These are phyloP conservation scores for Azolla pinnata DNA, from an alignment of 75 land plant species.

Conservation along the genomic window DNA sequence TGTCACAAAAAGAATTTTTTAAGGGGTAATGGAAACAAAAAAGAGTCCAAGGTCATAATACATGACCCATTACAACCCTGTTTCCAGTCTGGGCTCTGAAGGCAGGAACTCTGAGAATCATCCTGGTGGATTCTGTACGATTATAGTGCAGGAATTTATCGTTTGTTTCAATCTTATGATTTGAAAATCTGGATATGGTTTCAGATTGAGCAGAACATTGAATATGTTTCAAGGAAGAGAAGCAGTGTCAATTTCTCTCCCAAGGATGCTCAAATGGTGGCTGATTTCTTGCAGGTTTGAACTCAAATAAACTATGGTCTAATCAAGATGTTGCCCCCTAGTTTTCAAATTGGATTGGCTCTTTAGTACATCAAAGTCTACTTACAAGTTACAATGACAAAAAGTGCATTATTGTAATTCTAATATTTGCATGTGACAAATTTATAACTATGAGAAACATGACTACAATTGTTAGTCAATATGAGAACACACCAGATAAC, in stretches of 20 bases:
- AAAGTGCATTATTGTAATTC: not conserved
- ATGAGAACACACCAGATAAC: no score
- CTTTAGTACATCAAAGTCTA: no score
- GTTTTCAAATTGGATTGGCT: not conserved
- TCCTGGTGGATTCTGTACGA: not conserved
- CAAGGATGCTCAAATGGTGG: conserved; percentile 55
- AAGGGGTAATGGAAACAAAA: not conserved
- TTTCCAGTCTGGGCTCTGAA: not conserved
- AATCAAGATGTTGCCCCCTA: conserved; percentile 1
- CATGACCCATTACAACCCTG: not conserved
- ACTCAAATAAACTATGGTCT: no score
- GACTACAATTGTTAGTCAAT: no score
- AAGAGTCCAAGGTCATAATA: not conserved
- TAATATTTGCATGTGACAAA: not conserved
- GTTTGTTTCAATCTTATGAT: not conserved
- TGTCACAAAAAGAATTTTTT: not conserved
- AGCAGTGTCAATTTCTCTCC: conserved; percentile 52
- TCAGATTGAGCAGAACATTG: conserved; percentile 63
- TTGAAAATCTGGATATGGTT: not conserved
- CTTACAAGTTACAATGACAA: no score
- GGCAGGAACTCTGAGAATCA: not conserved
- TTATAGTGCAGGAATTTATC: not conserved
- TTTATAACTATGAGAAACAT: no score
- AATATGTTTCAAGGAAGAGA: conserved; percentile 54
- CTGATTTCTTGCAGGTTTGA: conserved; percentile 84